Evolutionary conservation across 352 stramenopile species (phyloP).

Genomic region (Globisporangium rhizosaccharum): DNA sequence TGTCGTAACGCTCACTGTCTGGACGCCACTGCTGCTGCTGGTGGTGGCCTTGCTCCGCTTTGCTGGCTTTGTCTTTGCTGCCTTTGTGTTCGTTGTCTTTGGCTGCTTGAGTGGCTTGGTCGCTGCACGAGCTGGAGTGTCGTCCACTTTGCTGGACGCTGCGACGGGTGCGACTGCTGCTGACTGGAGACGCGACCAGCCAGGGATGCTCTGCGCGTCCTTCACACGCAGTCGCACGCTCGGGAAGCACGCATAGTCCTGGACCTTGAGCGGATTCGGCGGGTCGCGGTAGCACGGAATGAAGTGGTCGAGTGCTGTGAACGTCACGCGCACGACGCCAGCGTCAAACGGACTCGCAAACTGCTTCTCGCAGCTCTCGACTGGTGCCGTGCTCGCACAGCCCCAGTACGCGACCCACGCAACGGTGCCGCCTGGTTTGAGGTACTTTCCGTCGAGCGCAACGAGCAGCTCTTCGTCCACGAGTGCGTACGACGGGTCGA

Average conservation of each 20-base stretch:
- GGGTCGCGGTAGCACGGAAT: slow-evolving; percentile 84
- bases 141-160: neutral
- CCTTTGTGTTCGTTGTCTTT: neutral
- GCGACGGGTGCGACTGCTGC: neutral
- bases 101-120: neutral
- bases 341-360: slow-evolving; percentile 55
- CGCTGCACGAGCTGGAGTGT: neutral
- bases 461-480: slow-evolving; percentile 70
- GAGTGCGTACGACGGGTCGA: slow-evolving; percentile 68
- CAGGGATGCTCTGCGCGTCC: slow-evolving; percentile 71
- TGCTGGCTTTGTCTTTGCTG: neutral
- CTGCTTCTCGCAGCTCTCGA: slow-evolving; percentile 67
- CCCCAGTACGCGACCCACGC: slow-evolving; percentile 82
- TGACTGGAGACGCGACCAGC: slow-evolving; percentile 40
- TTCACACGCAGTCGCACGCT: slow-evolving; percentile 71
- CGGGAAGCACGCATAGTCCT: slow-evolving; percentile 70
- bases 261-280: slow-evolving; percentile 64
- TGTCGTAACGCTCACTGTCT: slow-evolving; percentile 4
- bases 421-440: slow-evolving; percentile 68
- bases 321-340: slow-evolving; percentile 64
- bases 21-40: neutral
- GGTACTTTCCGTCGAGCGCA: slow-evolving; percentile 53
- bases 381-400: slow-evolving; percentile 51
- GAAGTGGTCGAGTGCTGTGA: slow-evolving; percentile 70
- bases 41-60: neutral